Base-by-base conservation (phyloP, 2,329 filamentous ascomycete species). In the Malbranchea zuffiana region DNA sequence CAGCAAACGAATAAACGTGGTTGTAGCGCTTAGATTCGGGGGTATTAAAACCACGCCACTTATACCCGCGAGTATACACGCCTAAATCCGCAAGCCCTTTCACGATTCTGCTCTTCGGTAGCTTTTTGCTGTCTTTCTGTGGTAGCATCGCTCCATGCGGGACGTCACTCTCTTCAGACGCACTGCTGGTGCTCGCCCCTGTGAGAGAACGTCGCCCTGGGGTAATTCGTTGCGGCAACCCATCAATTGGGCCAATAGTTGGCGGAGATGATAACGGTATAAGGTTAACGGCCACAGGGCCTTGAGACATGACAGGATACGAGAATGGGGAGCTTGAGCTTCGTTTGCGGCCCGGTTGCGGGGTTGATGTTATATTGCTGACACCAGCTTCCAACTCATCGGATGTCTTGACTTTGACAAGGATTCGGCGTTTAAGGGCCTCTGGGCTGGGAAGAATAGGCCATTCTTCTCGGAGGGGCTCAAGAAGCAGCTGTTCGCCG, bases 1-100 rank as follows among this genome's bases (percentile, higher is more conserved):
- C 90, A 56, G 85, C 84, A 62, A 96, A 86, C 0, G 90, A 96
- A 59, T 90, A 87, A 50, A 96, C 83, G 62, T 98, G 90, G 59
- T 96, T 96, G 66, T 78, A 90, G 27, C 76, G 75, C 62, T 84
- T 85, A 49, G 85, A 87, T 43, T 88, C 83, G 0, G 78, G 66
- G 8, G 74, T 72, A 39, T 79, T 75, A 53, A 94, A 94, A 27
- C 83, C 81, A 21, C 74, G 73, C 57, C 90, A 94, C 55, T 92
- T 94, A 58, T 94, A 74, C 16, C 77, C 77, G 45, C 73, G 69
- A n/a, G 74, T 70, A 48, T 80, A 81, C 3, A 96, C 82, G 18
- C 86, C 90, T 6, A 98, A 72, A 24, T 83, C 80, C 11, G 87
- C 88, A 4, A 98, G 72, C 13, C 79, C 73, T 43, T 80, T 80